Evolutionary conservation across 2,329 filamentous ascomycete genomes (phyloP).

Genomic region (Ilyonectria destructans): DNA sequence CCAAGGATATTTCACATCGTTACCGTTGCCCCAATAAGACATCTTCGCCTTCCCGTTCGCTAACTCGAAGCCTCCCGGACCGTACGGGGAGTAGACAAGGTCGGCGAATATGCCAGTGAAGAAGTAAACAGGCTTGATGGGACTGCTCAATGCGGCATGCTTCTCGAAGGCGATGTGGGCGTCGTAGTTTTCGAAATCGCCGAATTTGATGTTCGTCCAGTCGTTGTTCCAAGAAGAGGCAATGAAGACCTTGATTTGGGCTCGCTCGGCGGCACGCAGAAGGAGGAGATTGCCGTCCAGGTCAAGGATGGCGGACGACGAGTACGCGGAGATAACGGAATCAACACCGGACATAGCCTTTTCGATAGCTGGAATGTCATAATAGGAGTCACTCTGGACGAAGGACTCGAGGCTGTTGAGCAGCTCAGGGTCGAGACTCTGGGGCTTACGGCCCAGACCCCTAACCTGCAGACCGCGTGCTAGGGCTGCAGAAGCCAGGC

Average conservation of each 20-base stretch:
- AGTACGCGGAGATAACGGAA: constrained; percentile 54
- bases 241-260: constrained; percentile 51
- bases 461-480: constrained; percentile 53
- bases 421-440: constrained; percentile 18
- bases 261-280: constrained; percentile 55
- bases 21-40: constrained; percentile 8
- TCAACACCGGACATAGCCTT: constrained; percentile 53
- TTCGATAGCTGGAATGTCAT: constrained; percentile 54
- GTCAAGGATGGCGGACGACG: constrained; percentile 35
- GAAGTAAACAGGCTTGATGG: constrained; percentile 51
- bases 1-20: constrained; percentile 4
- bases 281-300: constrained; percentile 56
- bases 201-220: constrained; percentile 50
- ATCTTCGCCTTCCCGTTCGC: neutral
- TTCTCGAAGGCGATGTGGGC: constrained; percentile 52
- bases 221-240: constrained; percentile 54
- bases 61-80: constrained; percentile 2
- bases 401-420: too few species aligned
- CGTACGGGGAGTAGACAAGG: constrained; percentile 1
- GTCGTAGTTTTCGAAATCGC: constrained; percentile 55
- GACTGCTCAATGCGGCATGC: constrained; percentile 48
- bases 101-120: constrained; percentile 45
- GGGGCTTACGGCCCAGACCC: constrained; percentile 52
- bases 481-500: constrained; percentile 45
- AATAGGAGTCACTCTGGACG: constrained; percentile 40